phyloP scores from a whole-genome alignment of 2,329 filamentous ascomycete genomes.

The Colletotrichum cuscutae region DNA sequence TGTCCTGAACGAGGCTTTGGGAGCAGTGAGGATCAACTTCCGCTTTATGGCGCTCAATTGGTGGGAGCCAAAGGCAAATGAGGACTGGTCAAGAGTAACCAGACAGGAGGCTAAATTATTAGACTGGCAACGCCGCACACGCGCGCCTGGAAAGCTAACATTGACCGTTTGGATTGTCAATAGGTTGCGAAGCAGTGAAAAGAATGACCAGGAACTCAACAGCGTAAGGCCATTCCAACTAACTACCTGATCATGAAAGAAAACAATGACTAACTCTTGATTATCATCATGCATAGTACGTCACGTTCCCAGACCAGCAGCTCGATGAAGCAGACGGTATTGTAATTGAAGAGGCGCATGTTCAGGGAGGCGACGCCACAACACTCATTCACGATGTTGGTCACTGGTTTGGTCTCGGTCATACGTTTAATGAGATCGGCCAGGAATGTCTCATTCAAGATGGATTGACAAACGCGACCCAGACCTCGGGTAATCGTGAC shows the following conservation, averaged over 20 bases:
- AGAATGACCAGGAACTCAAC: constrained; percentile 11
- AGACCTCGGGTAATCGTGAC: constrained; percentile 32
- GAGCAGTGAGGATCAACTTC: constrained; percentile 25
- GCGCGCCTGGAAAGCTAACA: constrained; percentile 8
- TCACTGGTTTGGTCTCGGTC: constrained; percentile 35
- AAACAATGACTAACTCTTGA: not conserved
- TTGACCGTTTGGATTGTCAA: constrained; percentile 30
- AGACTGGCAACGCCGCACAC: constrained; percentile 22
- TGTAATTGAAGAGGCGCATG: constrained; percentile 22
- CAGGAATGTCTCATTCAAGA: constrained; percentile 34
- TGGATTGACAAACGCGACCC: constrained; percentile 37
- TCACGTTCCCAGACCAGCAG: constrained; percentile 28
- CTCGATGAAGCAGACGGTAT: constrained; percentile 25
- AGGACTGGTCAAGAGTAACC: constrained; percentile 14
- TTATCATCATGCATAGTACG: constrained; percentile 16
- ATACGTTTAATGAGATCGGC: constrained; percentile 27
- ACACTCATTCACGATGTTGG: constrained; percentile 43
- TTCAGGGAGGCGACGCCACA: constrained; percentile 32
- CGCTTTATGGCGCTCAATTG: constrained; percentile 28
- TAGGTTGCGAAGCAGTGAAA: not conserved
- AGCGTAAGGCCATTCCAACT: constrained; percentile 9
- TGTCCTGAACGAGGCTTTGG: constrained; percentile 18
- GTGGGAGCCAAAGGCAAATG: constrained; percentile 27
- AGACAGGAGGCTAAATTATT: constrained; percentile 14
- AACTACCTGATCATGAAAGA: too few species aligned